A percentile compares a stretch with the other conserved stretches of the same genome.
phyloP scores from a whole-genome alignment of 495 filamentous ascomycete genomes.

The Aspergillus biplanus region DNA sequence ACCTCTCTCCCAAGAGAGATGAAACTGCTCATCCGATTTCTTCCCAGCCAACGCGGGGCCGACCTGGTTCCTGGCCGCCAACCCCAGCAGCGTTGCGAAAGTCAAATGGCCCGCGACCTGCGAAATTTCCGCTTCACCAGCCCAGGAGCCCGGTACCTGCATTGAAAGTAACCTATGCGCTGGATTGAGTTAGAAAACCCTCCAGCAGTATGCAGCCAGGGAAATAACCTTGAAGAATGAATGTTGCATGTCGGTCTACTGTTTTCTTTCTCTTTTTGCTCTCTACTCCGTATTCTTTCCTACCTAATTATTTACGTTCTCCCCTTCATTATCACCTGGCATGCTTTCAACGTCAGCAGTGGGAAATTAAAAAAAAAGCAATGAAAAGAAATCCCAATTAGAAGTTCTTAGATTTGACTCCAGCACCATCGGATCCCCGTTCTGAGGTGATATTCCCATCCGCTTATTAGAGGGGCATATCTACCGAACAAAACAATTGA shows the following conservation, averaged over 20 bases:
- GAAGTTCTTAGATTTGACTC: not conserved
- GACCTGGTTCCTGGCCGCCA: not conserved
- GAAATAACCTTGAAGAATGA: not conserved
- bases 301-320: too few relatives aligned
- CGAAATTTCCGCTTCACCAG: constrained; percentile 11
- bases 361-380: not conserved
- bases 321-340: not conserved
- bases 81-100: not conserved
- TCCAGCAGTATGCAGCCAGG: not conserved
- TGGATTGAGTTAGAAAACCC: not conserved
- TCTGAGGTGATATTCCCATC: not conserved
- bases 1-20: too few relatives aligned
- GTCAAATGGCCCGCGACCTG: not conserved
- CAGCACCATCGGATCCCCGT: not conserved
- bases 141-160: constrained; percentile 21
- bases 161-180: constrained; percentile 7
- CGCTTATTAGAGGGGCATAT: not conserved
- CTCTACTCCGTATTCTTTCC: too few relatives aligned
- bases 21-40: not conserved
- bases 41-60: too few relatives aligned
- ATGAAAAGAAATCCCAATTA: not conserved
- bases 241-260: not conserved
- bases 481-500: too few relatives aligned
- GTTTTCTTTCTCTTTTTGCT: too few relatives aligned
- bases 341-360: not conserved